A percentile compares a stretch with the other conserved stretches of the same genome.
Evolutionary conservation across 140 eudicot genomes (phyloP).

Genomic region (Flaveria floridana): DNA sequence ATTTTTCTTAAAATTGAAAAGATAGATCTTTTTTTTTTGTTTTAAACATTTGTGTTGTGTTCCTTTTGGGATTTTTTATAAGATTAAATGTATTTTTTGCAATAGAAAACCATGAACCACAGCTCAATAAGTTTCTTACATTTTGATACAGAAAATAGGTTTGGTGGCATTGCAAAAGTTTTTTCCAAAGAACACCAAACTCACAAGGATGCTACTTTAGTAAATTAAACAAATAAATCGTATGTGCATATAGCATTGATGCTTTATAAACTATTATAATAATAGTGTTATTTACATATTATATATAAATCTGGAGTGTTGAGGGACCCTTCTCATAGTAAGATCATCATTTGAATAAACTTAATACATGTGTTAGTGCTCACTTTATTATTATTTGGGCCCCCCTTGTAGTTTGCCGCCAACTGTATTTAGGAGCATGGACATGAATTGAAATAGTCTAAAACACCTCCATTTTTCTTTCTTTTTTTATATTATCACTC

Average conservation of each 20-base stretch:
- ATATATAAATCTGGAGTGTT: constrained; percentile 18
- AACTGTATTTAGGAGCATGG: constrained; percentile 28
- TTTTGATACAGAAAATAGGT: constrained; percentile 21
- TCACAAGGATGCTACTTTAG: constrained; percentile 21
- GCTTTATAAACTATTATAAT: constrained; percentile 12
- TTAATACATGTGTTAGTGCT: constrained; percentile 27
- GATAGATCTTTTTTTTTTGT: not conserved
- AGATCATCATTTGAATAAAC: constrained; percentile 21
- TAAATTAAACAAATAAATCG: constrained; percentile 14
- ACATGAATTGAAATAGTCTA: constrained; percentile 5
- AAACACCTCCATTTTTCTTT: not conserved
- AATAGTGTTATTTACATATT: not conserved
- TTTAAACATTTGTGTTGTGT: not conserved
- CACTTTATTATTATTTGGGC: constrained; percentile 17
- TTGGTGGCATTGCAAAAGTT: constrained; percentile 16
- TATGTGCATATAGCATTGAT: constrained; percentile 24
- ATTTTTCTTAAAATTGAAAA: not conserved
- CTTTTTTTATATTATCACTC: constrained; percentile 27
- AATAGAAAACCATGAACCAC: not conserved
- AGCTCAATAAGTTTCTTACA: not conserved
- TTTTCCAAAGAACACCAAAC: constrained; percentile 8
- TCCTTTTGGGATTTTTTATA: too few relatives aligned
- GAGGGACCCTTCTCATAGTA: constrained; percentile 30
- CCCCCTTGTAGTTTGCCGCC: constrained; percentile 30
- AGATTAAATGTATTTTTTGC: not conserved